Evolutionary conservation across 2,329 filamentous ascomycete genomes (phyloP).

Genomic region (Catunica adiposa): DNA sequence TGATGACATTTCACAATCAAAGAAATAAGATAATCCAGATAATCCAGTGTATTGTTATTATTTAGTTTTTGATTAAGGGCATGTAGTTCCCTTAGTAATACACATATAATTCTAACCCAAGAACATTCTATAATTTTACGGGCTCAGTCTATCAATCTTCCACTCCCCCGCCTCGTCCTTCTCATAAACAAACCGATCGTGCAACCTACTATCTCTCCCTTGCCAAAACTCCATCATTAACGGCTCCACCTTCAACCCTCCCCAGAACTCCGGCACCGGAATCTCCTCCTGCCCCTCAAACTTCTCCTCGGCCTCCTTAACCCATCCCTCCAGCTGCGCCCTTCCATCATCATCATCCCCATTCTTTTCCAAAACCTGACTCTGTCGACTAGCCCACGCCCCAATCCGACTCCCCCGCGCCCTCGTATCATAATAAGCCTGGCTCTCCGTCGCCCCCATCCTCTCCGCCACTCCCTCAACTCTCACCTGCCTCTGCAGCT

Average conservation of each 20-base stretch:
- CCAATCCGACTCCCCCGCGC: slow-evolving; percentile 72
- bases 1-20: no score
- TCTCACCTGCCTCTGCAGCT: slow-evolving; percentile 73
- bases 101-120: not conserved
- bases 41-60: not conserved
- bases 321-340: slow-evolving; percentile 57
- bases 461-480: slow-evolving; percentile 65
- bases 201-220: slow-evolving; percentile 72
- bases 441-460: slow-evolving; percentile 53
- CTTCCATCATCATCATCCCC: slow-evolving; percentile 45
- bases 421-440: slow-evolving; percentile 47
- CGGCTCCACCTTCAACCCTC: slow-evolving; percentile 70
- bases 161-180: slow-evolving; percentile 33
- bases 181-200: slow-evolving; percentile 77
- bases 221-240: slow-evolving; percentile 93
- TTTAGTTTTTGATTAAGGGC: not conserved
- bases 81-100: not conserved
- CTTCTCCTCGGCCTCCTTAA: slow-evolving; percentile 55
- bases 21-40: no score
- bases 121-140: slow-evolving; percentile 31
- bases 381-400: slow-evolving; percentile 88
- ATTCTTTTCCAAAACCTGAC: slow-evolving; percentile 46
- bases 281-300: slow-evolving; percentile 67
- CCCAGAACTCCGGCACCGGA: slow-evolving; percentile 88
- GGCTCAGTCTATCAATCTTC: slow-evolving; percentile 58